phyloP scores from a whole-genome alignment of 2,329 filamentous ascomycete species.

The Biscogniauxia mediterranea region DNA sequence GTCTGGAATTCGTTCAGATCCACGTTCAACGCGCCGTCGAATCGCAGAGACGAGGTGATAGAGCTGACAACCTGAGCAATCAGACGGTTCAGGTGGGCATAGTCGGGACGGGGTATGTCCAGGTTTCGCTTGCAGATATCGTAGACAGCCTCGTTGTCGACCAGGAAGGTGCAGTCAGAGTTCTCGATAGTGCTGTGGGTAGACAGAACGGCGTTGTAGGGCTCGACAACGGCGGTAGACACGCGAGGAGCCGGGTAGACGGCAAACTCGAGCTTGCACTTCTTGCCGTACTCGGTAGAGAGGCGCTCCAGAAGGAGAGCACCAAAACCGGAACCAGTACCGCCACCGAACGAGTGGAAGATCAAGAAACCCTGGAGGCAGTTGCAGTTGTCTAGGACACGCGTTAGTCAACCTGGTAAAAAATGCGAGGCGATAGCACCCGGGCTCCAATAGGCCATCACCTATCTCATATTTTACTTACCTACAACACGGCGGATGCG shows the following conservation, averaged over 20 bases:
- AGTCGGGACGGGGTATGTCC: slow-evolving; percentile 66
- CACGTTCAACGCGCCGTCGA: slow-evolving; percentile 71
- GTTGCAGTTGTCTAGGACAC: slow-evolving; percentile 64
- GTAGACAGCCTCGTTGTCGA: slow-evolving; percentile 74
- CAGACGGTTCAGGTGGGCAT: slow-evolving; percentile 70
- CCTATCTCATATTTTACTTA: slow-evolving; percentile 36
- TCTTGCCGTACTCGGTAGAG: slow-evolving; percentile 72
- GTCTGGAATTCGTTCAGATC: slow-evolving; percentile 78
- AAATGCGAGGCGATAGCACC: background rate
- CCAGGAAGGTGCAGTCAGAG: slow-evolving; percentile 76
- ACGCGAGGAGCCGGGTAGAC: slow-evolving; percentile 70
- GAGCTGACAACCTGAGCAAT: slow-evolving; percentile 74
- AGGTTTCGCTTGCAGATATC: slow-evolving; percentile 73
- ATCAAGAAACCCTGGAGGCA: slow-evolving; percentile 72
- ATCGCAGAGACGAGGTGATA: slow-evolving; percentile 70
- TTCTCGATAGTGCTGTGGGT: slow-evolving; percentile 76
- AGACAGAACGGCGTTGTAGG: slow-evolving; percentile 71
- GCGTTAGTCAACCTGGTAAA: slow-evolving; percentile 19
- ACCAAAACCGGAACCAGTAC: slow-evolving; percentile 71
- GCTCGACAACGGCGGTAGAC: slow-evolving; percentile 69
- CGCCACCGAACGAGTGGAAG: slow-evolving; percentile 73
- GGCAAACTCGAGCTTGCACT: slow-evolving; percentile 74
- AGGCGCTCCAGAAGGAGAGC: slow-evolving; percentile 71
- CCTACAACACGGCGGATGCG: slow-evolving; percentile 67
- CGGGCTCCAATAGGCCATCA: background rate